These are phyloP conservation scores for Rhizomucor miehei DNA, from an alignment of 371 early-diverging fungal genomes.

Conservation along the genomic window DNA sequence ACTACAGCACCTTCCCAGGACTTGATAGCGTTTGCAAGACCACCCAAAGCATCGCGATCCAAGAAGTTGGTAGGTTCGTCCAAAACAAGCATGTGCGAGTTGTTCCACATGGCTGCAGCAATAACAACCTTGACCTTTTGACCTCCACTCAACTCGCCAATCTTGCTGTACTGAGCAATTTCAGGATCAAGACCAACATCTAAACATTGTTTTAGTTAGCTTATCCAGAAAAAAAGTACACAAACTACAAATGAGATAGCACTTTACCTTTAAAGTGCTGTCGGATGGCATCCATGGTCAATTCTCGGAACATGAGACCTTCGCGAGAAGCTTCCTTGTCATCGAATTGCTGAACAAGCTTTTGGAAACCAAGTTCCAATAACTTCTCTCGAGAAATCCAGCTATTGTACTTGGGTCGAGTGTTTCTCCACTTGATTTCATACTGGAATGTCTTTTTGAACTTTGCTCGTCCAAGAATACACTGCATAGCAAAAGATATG, in stretches of 20 bases:
- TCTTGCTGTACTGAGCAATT: conserved; percentile 72
- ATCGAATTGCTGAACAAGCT: conserved; percentile 76
- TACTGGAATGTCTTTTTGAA: conserved; percentile 81
- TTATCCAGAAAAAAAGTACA: no score
- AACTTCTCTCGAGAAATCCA: conserved; percentile 73
- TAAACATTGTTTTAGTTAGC: no score
- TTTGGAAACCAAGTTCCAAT: conserved; percentile 71
- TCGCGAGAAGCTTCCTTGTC: conserved; percentile 78
- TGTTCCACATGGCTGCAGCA: conserved; percentile 81
- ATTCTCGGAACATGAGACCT: conserved; percentile 68
- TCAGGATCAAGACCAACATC: conserved; percentile 80
- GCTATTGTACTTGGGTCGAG: conserved; percentile 66
- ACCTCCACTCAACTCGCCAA: conserved; percentile 77
- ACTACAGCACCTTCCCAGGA: conserved; percentile 84
- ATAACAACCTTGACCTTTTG: conserved; percentile 89
- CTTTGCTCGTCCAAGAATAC: conserved; percentile 72
- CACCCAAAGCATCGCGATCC: conserved; percentile 87
- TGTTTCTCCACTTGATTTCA: conserved; percentile 77
- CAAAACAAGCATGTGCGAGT: conserved; percentile 79
- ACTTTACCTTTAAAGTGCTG: conserved; percentile 53
- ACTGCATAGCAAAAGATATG: background rate
- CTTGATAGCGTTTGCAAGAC: conserved; percentile 76
- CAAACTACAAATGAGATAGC: no score
- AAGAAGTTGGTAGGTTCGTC: conserved; percentile 90
- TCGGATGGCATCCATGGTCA: conserved; percentile 64